Conservation (phyloP, 2,329 filamentous ascomycete genomes). For the Didymella lethalis region DNA sequence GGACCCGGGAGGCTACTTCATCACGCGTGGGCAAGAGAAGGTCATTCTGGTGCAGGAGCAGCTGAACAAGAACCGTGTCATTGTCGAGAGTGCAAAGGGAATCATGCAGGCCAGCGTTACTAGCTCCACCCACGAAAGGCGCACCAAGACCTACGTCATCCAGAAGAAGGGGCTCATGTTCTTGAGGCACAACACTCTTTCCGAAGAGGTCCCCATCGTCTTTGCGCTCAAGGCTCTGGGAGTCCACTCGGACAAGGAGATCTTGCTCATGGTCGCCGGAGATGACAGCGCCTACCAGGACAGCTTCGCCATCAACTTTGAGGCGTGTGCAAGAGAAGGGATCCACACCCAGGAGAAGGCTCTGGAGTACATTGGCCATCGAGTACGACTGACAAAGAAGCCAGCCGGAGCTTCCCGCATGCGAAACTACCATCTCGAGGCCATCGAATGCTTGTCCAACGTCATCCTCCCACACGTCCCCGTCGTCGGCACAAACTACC, state of each 20-base stretch:
- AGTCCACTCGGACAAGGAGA: conserved; percentile 92
- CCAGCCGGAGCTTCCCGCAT: conserved; percentile 61
- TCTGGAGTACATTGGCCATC: conserved; percentile 85
- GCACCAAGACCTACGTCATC: conserved; percentile 96
- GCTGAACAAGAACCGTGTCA: conserved; percentile 98
- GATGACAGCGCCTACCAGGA: conserved; percentile 90
- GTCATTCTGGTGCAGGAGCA: conserved; percentile 99
- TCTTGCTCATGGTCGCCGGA: conserved; percentile 88
- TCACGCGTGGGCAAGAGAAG: conserved; percentile 97
- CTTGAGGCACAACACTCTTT: conserved; percentile 90
- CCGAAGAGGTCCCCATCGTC: conserved; percentile 93
- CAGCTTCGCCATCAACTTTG: conserved; percentile 93
- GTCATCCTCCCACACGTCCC: conserved; percentile 95
- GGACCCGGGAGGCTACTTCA: conserved; percentile 97
- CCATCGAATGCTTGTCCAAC: conserved; percentile 88
- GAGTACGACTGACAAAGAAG: conserved; percentile 78
- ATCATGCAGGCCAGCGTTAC: conserved; percentile 93
- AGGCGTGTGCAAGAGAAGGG: conserved; percentile 82
- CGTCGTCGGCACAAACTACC: conserved; percentile 89
- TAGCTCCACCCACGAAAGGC: conserved; percentile 92
- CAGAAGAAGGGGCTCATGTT: conserved; percentile 92
- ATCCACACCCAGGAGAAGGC: conserved; percentile 96
- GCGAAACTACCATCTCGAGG: conserved; percentile 87
- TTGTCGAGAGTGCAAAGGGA: conserved; percentile 95
- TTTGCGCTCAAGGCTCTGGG: conserved; percentile 93